These are phyloP conservation scores for Podospora sp. DNA, from an alignment of 495 filamentous ascomycete species.

Conservation along the genomic window DNA sequence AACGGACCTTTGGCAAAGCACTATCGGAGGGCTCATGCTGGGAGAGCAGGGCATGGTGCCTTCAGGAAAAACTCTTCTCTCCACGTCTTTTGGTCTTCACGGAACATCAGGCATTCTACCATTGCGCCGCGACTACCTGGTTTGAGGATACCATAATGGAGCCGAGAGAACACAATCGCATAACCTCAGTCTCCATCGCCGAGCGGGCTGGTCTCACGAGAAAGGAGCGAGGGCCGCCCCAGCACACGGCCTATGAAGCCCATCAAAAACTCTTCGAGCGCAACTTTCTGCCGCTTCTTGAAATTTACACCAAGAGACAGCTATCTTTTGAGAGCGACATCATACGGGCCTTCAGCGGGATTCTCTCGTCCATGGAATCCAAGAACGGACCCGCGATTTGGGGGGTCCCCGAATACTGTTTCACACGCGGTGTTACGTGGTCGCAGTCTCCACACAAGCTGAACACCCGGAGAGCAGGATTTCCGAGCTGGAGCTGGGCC, in stretches of 20 bases:
- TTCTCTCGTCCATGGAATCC: background rate
- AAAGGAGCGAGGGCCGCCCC: background rate
- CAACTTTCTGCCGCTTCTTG: background rate
- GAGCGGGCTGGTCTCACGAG: background rate
- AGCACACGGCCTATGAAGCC: background rate
- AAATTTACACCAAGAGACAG: background rate
- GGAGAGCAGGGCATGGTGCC: constrained; percentile 1
- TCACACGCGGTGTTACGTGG: background rate
- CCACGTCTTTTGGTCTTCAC: background rate
- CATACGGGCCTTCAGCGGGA: background rate
- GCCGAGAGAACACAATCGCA: background rate
- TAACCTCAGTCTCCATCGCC: background rate
- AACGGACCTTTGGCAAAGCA: background rate
- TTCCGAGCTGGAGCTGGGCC: background rate
- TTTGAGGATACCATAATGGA: background rate
- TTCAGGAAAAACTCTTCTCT: background rate
- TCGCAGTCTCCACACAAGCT: background rate
- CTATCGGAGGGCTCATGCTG: background rate
- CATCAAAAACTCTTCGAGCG: background rate
- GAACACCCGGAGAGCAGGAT: background rate
- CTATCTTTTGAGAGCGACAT: background rate
- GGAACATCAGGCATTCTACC: background rate
- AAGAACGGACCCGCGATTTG: background rate
- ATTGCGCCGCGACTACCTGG: background rate
- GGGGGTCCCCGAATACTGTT: background rate